Conservation (phyloP, 192 early-diverging fungal genomes). For the Coemansia sp. region DNA sequence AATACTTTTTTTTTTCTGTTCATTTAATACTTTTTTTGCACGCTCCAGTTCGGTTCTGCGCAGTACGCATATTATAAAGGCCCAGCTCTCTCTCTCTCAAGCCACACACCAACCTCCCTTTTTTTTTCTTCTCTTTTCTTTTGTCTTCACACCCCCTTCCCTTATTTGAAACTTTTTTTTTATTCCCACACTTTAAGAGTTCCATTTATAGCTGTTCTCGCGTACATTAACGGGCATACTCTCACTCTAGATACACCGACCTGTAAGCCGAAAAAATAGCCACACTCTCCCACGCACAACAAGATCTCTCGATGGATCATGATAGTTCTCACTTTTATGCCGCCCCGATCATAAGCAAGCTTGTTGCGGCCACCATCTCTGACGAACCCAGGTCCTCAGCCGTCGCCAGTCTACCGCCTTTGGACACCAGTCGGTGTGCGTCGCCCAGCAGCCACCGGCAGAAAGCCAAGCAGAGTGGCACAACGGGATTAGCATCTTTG, state of each 20-base stretch:
- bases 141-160: neutral
- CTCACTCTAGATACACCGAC: neutral
- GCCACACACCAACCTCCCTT: neutral
- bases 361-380: conserved; percentile 3
- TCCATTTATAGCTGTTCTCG: conserved; percentile 4
- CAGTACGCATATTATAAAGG: neutral
- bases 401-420: conserved; percentile 30
- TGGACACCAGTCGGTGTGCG: conserved; percentile 48
- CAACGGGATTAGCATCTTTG: conserved; percentile 11
- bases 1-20: neutral
- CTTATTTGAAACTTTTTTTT: neutral
- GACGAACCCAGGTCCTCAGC: conserved; percentile 14
- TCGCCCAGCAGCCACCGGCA: conserved; percentile 23
- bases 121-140: neutral
- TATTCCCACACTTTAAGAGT: conserved; percentile 13
- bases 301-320: conserved; percentile 24
- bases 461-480: conserved; percentile 3
- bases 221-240: conserved; percentile 10
- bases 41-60: neutral
- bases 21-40: neutral
- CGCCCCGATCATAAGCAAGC: conserved; percentile 29
- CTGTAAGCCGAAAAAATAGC: conserved; percentile 9
- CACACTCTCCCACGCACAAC: conserved; percentile 1
- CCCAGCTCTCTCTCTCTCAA: conserved; percentile 5
- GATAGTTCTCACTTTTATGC: conserved; percentile 31